Base-by-base conservation (phyloP, 2,329 filamentous ascomycete species). In the Sporothrix humicola region DNA sequence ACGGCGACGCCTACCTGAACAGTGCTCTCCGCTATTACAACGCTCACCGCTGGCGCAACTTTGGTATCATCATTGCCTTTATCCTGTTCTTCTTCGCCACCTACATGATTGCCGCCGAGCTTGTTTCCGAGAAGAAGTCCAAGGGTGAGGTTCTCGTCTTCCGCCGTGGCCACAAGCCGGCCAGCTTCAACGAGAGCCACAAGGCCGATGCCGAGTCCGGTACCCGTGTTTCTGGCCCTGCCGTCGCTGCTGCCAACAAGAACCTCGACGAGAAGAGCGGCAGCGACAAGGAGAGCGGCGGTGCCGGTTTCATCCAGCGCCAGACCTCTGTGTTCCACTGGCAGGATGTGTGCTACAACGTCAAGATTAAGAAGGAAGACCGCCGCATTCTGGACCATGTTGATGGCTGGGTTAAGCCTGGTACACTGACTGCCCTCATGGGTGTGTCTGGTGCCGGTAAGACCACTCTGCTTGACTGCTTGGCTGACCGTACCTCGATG, bases 341-440 rank as follows among this genome's bases (percentile, higher is more conserved):
- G 94, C 88, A 91, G 77, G 87, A 95, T 77, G 91, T 97, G 2
- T 94, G 91, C 83, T 97, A 88, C 78, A 86, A 90, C 73, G 85
- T 90, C 81, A 92, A 93, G 82, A 95, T 97, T 83, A 97, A 97
- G 85, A 85, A 86, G 10, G 90, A 95, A 78, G 84, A 86, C 1
- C 88, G 94, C 23, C 89, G 91, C 68, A 92, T 98, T 78, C 84
- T 98, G 74, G 91, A 97, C 78, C 86, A 96, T 76, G 93, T 97
- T n/a, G 93, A 97, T 79, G 95, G 95, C 46, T 97, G 93, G 93
- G 94, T 98, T 74, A 96, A 97, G 82, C 95, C 95, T 3, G 95
- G 95, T 75, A 97, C 93, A 20, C 82, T 97, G 72, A 97, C 94
- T 15, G 94, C 94, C 50, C 86, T 97, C 1, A 97, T 97, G 94